phyloP scores from a whole-genome alignment of 169 alveolate species.

The Plasmodium cynomolgi region DNA sequence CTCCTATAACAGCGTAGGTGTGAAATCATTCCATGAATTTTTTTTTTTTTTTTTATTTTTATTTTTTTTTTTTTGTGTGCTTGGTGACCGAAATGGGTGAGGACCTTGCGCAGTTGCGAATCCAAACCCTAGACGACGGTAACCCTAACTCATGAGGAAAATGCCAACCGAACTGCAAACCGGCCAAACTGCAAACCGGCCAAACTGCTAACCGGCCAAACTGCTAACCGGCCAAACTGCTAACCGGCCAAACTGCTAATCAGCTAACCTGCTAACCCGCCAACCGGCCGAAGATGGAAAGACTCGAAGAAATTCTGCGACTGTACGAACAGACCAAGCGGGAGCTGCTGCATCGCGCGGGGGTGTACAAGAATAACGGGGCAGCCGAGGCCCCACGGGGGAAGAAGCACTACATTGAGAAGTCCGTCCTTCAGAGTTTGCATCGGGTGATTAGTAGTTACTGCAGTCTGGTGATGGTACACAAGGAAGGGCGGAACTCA shows the following conservation, averaged over 20 bases:
- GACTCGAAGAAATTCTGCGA: background rate
- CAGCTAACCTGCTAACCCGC: too few relatives aligned
- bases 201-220: too few relatives aligned
- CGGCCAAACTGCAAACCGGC: background rate
- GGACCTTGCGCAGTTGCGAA: background rate
- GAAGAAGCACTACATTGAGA: background rate
- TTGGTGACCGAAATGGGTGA: background rate
- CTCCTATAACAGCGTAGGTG: background rate
- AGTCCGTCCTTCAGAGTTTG: constrained; percentile 11
- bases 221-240: background rate
- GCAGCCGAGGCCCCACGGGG: background rate
- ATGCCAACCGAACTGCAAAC: background rate
- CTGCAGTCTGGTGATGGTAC: background rate
- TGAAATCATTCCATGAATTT: background rate
- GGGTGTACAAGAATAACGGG: background rate
- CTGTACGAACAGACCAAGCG: background rate
- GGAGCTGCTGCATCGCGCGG: background rate
- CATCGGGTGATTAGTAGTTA: constrained; percentile 4
- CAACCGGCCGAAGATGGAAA: background rate
- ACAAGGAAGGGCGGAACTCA: background rate
- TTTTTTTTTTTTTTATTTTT: constrained; percentile 2
- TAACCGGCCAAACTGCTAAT: background rate
- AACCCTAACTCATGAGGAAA: background rate
- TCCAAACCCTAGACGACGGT: background rate
- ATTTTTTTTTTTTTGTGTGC: background rate